Base-by-base conservation (phyloP, 139 green algal species). In the Chlorella ohadii region DNA sequence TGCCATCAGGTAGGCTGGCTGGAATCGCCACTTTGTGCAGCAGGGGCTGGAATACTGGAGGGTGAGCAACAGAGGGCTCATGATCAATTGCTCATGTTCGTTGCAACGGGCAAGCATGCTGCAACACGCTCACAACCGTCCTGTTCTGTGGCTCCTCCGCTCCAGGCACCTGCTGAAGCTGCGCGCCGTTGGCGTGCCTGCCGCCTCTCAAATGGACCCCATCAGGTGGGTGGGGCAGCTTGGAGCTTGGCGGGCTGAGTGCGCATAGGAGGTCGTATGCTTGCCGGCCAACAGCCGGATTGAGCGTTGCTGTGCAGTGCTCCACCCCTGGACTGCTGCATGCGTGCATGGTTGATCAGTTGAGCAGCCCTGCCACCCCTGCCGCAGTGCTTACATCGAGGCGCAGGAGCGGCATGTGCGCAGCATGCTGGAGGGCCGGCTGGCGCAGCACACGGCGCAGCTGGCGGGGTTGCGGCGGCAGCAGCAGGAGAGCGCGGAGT, bases 131-230 rank as follows among this genome's bases (percentile, higher is more conserved):
- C 12, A 9, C 9, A 59, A 59, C 12, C 15, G 3, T 59, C 22
- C 9, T 4, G 15, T 59, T 2, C 15, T 22, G 44, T 51, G 44
- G 44, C 51, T 3, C 15, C 11, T 11, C 9, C 51, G 15, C 3
- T 59, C 11, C 51, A 59, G 51, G 51, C 51, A 59, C 15, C 61
- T 92, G 31, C 76, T 91, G 82, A 47, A 87, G 78, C 82, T 94
- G 51, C 82, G 87, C 67, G 88, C 86, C 27, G 88, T 89, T 25
- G 87, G 90, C 4, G 85, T 89, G 31, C 38, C 72, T 22, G 86
- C 78, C 44, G 85, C 75, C 15, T 41, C 84, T 44, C 63, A 61
- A 34, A 47, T 86, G 34, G 86, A 93, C 56, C 90, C 90, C 3
- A 51, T 90, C 57, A 67, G 71, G 51, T 88, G 72, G 61, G 47